Evolutionary conservation across 805 yeast genomes (phyloP), one percentile per base, ranked within the genome.

Genomic region (Candida rishiriensis): DNA sequence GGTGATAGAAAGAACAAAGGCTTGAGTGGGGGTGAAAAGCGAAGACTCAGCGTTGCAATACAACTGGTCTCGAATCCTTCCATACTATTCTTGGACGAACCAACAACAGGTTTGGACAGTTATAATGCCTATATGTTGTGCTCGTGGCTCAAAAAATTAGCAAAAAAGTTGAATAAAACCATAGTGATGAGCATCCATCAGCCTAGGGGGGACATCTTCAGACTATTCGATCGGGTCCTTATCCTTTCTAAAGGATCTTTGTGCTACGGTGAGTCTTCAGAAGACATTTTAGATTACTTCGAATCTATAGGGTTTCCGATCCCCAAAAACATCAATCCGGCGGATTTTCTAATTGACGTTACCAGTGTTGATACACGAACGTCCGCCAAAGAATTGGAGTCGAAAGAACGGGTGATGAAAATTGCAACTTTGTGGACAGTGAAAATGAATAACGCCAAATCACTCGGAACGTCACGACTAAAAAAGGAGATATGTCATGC

Each of bases 41-140:
- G 96, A 55, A 64, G 96, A 46, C 72, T 85, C 3, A 82, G 90
- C 37, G 75, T 88, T 32, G 96, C 88, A 0, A 76, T 87, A 14
- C 95, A 88, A 59, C 66, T 88, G 57, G 69, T 88, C 39, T 76
- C 85, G 6, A 84, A 81, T 50, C 96, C 96, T 0, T 78, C 89
- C 0, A 67, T 88, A 2, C 63, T 88, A 47, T 87, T 87, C 54
- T 63, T 88, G 36, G 96, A 88, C 60, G 96, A 88, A 54, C 95
- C 96, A 6, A 88, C 96, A 1, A 87, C 96, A 0, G 95, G 96
- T 0, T 65, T 88, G 30, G 96, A 88, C 61, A 81, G 95, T 5
- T 80, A 79, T 48, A 81, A 89, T 11, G 90, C 96, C 0, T 76
- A 72, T 50, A 65, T 80, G 44, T 68, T 88, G 31, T 75, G 88